A percentile compares a stretch with the other conserved stretches of the same genome.
Conservation (phyloP, 2,329 filamentous ascomycete genomes). For the Celoporthe dispersa region DNA sequence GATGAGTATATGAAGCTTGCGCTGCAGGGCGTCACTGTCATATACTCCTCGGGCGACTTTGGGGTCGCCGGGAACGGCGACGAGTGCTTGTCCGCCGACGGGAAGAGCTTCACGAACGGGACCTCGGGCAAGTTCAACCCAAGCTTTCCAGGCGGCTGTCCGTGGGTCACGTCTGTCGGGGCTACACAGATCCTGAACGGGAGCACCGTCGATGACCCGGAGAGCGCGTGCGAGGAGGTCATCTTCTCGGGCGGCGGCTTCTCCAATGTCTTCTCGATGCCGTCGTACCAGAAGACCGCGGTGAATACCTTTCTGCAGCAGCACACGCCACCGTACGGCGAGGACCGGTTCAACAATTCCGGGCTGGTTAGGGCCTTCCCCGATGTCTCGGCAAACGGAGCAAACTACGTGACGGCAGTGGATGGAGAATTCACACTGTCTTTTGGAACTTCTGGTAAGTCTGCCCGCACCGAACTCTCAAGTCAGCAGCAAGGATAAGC, state of each 20-base stretch:
- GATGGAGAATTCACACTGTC: conserved; percentile 47
- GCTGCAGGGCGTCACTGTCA: conserved; percentile 53
- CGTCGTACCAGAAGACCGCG: conserved; percentile 50
- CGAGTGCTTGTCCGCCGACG: conserved; percentile 41
- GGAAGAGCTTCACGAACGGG: conserved; percentile 36
- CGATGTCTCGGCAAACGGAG: conserved; percentile 51
- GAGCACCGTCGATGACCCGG: conserved; percentile 42
- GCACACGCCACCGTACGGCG: conserved; percentile 46
- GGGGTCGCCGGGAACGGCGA: conserved; percentile 48
- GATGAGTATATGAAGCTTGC: conserved; percentile 62
- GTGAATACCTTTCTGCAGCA: conserved; percentile 48
- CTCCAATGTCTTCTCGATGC: conserved; percentile 52
- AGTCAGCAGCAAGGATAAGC: not conserved
- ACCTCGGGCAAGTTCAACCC: conserved; percentile 52
- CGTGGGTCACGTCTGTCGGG: conserved; percentile 56
- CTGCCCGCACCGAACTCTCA: not conserved
- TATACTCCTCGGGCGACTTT: conserved; percentile 56
- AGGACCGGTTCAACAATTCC: conserved; percentile 51
- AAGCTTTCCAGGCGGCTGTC: conserved; percentile 51
- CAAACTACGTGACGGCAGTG: conserved; percentile 48
- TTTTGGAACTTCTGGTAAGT: conserved; percentile 51
- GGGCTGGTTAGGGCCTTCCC: conserved; percentile 51
- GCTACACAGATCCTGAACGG: conserved; percentile 51
- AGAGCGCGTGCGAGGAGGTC: conserved; percentile 50
- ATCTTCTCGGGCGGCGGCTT: conserved; percentile 55